Evolutionary conservation across 2,329 filamentous ascomycete species (phyloP).

Genomic region (Conoideocrella luteorostrata): DNA sequence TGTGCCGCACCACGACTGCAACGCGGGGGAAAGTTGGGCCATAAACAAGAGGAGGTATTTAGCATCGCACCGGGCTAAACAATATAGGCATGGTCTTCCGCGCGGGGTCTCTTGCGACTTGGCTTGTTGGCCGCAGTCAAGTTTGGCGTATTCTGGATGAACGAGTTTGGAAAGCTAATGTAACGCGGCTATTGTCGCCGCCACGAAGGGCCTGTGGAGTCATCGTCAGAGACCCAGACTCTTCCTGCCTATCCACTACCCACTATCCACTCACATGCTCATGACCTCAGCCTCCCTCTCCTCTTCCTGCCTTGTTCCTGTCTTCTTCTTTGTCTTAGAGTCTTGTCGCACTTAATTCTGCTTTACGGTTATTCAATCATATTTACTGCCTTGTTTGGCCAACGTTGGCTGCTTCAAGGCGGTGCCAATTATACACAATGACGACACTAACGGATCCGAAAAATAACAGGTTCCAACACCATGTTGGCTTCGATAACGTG

Average conservation of each 20-base stretch:
- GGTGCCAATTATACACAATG: slow-evolving; percentile 22
- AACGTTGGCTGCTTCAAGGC: not conserved
- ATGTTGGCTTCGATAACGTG: slow-evolving; percentile 57
- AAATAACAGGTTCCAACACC: slow-evolving; percentile 48
- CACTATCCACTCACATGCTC: not conserved
- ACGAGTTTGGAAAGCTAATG: too few species aligned
- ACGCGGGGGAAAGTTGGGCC: too few species aligned
- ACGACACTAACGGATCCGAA: slow-evolving; percentile 35
- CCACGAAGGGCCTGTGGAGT: slow-evolving; percentile 7
- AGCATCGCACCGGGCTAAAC: too few species aligned
- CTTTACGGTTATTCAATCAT: not conserved
- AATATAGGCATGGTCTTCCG: too few species aligned
- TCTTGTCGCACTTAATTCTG: not conserved
- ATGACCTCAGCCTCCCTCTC: not conserved
- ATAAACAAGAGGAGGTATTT: too few species aligned
- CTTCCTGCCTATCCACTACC: not conserved
- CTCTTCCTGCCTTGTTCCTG: not conserved
- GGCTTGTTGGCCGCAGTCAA: too few species aligned
- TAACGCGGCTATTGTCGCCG: slow-evolving; percentile 1
- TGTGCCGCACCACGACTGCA: too few species aligned
- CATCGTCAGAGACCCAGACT: not conserved
- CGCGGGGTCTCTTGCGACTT: too few species aligned
- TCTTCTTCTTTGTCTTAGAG: not conserved
- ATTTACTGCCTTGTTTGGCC: not conserved
- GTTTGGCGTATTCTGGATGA: too few species aligned